These are phyloP conservation scores for Pisolithus thermaeus DNA, from an alignment of 1,284 basidiomycete genomes.

Conservation along the genomic window DNA sequence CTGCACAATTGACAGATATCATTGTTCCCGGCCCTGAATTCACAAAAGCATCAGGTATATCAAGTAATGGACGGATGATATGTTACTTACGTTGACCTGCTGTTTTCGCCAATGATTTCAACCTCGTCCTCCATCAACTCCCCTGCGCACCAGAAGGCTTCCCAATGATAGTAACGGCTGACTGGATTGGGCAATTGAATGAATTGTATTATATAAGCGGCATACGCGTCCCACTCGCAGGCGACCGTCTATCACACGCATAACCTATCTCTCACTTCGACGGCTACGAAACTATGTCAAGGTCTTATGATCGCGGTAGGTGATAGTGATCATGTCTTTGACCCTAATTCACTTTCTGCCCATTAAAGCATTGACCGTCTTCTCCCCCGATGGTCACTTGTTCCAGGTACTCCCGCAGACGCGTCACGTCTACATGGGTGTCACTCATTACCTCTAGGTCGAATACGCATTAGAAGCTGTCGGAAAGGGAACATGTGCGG, in stretches of 20 bases:
- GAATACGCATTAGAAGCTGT: slow-evolving; percentile 99
- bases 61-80: not conserved
- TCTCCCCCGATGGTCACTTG: slow-evolving; percentile 92
- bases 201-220: slow-evolving; percentile 27
- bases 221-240: slow-evolving; percentile 42
- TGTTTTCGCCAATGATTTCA: not conserved
- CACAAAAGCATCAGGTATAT: slow-evolving; percentile 8
- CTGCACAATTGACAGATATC: slow-evolving; percentile 46
- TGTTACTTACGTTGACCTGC: slow-evolving; percentile 6
- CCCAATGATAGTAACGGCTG: not conserved
- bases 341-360: slow-evolving; percentile 8
- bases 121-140: not conserved
- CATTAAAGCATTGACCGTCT: slow-evolving; percentile 78
- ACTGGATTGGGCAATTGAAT: not conserved
- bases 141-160: not conserved
- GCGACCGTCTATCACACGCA: not conserved
- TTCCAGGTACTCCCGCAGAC: slow-evolving; percentile 62
- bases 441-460: slow-evolving; percentile 54
- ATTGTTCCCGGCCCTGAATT: slow-evolving; percentile 8
- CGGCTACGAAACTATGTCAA: slow-evolving; percentile 22
- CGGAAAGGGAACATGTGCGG: slow-evolving; percentile 95
- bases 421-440: slow-evolving; percentile 15
- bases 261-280: slow-evolving; percentile 4
- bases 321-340: not conserved
- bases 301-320: slow-evolving; percentile 33